These are phyloP conservation scores for Neurospora crassa DNA, from an alignment of 2,329 filamentous ascomycete genomes.

Conservation along the genomic window DNA sequence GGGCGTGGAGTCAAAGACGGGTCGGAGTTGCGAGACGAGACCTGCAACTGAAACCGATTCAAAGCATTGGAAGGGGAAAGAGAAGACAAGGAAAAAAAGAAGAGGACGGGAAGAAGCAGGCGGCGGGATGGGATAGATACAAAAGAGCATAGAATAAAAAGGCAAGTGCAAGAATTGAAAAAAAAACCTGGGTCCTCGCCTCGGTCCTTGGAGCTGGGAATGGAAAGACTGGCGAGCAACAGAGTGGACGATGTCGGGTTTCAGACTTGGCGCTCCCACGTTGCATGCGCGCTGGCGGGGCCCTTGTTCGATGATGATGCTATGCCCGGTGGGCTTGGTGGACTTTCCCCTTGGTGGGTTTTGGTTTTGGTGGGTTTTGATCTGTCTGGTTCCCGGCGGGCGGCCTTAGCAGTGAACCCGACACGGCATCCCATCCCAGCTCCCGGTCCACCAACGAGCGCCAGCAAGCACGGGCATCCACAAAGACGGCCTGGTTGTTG, in stretches of 20 bases:
- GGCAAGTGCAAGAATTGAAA: neutral
- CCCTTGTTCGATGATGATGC: conserved; percentile 22
- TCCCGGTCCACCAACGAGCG: neutral
- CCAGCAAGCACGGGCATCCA: neutral
- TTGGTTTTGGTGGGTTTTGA: neutral
- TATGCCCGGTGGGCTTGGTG: conserved; percentile 11
- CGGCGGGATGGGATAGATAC: neutral
- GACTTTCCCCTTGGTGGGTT: neutral
- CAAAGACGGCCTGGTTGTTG: neutral
- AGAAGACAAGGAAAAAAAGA: neutral
- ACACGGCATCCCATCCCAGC: neutral
- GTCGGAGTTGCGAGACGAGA: neutral
- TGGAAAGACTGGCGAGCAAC: neutral
- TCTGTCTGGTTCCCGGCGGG: neutral
- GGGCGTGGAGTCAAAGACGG: neutral
- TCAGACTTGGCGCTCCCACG: conserved; percentile 18
- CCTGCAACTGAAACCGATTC: neutral
- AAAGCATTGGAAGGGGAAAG: neutral
- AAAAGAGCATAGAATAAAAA: neutral
- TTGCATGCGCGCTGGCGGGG: conserved; percentile 14
- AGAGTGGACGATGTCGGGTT: conserved; percentile 5
- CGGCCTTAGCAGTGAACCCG: neutral
- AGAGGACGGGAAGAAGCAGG: neutral
- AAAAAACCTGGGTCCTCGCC: neutral
- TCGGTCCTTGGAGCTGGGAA: neutral